These are phyloP conservation scores for Calycina herbarum DNA, from an alignment of 2,329 filamentous ascomycete species.

Conservation along the genomic window DNA sequence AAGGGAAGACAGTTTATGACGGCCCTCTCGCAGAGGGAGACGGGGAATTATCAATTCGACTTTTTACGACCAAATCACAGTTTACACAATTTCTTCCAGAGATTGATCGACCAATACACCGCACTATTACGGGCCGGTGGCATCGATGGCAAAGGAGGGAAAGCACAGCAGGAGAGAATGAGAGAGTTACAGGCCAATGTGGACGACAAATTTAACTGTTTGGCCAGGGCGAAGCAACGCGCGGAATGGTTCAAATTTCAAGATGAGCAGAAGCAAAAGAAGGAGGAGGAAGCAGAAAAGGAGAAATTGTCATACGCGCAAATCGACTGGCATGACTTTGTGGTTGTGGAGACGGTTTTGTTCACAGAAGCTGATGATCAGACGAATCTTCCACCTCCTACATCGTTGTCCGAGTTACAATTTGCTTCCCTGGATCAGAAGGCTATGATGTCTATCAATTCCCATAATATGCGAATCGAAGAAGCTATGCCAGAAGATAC, in stretches of 20 bases:
- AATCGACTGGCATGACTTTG: slow-evolving; percentile 98
- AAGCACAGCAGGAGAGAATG: slow-evolving; percentile 70
- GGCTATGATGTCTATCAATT: slow-evolving; percentile 81
- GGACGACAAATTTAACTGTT: slow-evolving; percentile 75
- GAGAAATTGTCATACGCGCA: slow-evolving; percentile 75
- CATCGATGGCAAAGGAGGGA: slow-evolving; percentile 60
- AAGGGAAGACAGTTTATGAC: slow-evolving; percentile 93
- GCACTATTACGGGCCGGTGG: slow-evolving; percentile 69
- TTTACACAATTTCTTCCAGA: slow-evolving; percentile 92
- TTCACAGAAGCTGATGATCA: slow-evolving; percentile 90
- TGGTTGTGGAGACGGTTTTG: slow-evolving; percentile 89
- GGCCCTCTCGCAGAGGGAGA: slow-evolving; percentile 81
- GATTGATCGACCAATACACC: slow-evolving; percentile 92
- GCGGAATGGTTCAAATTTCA: slow-evolving; percentile 86
- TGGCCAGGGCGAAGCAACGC: slow-evolving; percentile 79
- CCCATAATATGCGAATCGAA: slow-evolving; percentile 78
- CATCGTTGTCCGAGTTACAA: slow-evolving; percentile 86
- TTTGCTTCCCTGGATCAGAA: slow-evolving; percentile 94
- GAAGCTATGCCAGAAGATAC: slow-evolving; percentile 88
- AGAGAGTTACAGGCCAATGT: slow-evolving; percentile 73
- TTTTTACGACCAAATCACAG: slow-evolving; percentile 95
- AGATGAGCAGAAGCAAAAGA: slow-evolving; percentile 81
- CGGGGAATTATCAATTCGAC: slow-evolving; percentile 91
- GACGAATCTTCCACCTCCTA: slow-evolving; percentile 82
- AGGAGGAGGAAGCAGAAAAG: slow-evolving; percentile 82